Percentiles rank a stretch among this genome's conserved stretches.
phyloP scores from a whole-genome alignment of 192 early-diverging fungal genomes.

The Phycomyces blakesleeanus region DNA sequence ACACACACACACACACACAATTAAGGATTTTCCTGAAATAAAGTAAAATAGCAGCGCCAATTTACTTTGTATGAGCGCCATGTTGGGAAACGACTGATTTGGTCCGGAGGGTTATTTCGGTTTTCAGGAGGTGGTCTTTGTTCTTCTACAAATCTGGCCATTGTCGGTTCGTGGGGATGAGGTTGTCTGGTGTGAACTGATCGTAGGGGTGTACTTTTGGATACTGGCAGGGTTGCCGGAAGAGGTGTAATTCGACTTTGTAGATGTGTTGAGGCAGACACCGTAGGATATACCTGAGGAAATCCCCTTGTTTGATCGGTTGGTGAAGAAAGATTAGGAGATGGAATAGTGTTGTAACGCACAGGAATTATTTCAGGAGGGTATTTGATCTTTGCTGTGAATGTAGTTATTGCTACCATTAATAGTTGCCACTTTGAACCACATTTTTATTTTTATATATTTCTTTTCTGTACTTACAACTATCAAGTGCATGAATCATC shows the following conservation, averaged over 20 bases:
- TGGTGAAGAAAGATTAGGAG: background rate
- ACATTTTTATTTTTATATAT: background rate
- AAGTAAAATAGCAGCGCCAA: no score
- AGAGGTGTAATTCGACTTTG: background rate
- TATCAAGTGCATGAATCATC: slow-evolving; percentile 45
- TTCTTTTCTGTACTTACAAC: slow-evolving; percentile 32
- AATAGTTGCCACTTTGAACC: background rate
- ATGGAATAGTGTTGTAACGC: background rate
- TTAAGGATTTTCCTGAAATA: no score
- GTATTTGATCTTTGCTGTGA: slow-evolving; percentile 47
- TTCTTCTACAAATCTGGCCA: no score
- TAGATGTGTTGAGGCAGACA: background rate
- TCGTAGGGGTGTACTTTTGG: background rate
- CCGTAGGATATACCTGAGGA: background rate
- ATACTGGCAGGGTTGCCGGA: background rate
- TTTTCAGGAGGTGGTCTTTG: no score
- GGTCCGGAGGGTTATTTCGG: no score
- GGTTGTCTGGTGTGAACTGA: background rate
- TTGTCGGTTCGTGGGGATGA: background rate
- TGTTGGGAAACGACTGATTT: no score
- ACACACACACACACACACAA: no score
- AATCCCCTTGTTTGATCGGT: background rate
- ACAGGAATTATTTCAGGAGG: slow-evolving; percentile 17
- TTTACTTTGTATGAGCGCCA: no score
- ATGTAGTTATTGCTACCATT: no score